Evolutionary conservation across 176 grass and related monocot species (phyloP), one percentile per base, ranked within the genome.

Genomic region (Oryza meridionalis): DNA sequence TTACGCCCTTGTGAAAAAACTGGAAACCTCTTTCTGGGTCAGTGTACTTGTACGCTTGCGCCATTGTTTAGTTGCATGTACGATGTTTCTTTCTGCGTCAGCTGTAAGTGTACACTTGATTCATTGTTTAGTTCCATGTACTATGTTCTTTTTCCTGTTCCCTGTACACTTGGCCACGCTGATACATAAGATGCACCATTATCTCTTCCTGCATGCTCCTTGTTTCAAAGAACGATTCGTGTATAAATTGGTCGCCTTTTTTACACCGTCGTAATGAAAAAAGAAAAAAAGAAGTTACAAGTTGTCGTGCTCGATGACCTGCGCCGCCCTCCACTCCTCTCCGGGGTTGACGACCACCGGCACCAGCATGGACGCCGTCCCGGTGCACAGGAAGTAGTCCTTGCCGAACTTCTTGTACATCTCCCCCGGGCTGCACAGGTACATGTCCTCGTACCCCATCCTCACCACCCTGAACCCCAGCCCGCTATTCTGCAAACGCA

Each of bases 301-400:
- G 78, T 98, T 98, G 83, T 98, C 96, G 87, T 98, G 96, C 74
- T 98, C 93, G 74, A 98, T 95, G 42, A 94, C 91, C 83, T 95
- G 93, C 21, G 96, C 96, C 19, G 81, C 96, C 89, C 71, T 90
- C 96, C 93, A 98, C 85, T 93, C 89, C 32, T 95, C 87, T 17
- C 88, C 93, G 5, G 93, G 85, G 69, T 88, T 82, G 45, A 95
- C 80, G 67, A 95, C 85, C 19, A 98, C 85, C 58, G 96, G 93
- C 62, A 98, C 91, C 19, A 98, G 77, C 82, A 98, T 95, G 24
- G 96, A 93, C 70, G 89, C 96, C 72, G 89, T 81, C 35, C 96
- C 96, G 5, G 93, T 92, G 80, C 91, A 92, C 24, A 98, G 73
- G 83, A 98, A 98, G 70, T 98, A 98, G 70, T 91, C 91, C 73